Conservation (phyloP, 2,329 filamentous ascomycete species). For the Penicillium freii region DNA sequence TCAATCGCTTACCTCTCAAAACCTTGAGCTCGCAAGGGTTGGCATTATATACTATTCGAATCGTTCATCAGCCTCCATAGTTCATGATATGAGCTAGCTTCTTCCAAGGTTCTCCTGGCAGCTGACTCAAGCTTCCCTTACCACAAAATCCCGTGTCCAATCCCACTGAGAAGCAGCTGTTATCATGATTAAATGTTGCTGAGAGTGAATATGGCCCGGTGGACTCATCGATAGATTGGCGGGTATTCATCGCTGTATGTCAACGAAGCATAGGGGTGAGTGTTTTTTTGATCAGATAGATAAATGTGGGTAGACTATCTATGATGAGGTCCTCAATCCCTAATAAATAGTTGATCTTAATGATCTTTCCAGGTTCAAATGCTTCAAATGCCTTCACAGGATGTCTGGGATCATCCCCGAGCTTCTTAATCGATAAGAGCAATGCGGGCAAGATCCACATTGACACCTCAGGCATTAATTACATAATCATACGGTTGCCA, state of each 20-base stretch:
- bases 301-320: neutral
- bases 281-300: neutral
- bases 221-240: conserved; percentile 77
- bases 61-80: conserved; percentile 17
- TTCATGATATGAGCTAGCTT: conserved; percentile 1
- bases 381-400: neutral
- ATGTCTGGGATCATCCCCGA: conserved; percentile 1
- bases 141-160: conserved; percentile 82
- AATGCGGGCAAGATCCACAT: conserved; percentile 25
- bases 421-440: conserved; percentile 21
- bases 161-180: conserved; percentile 81
- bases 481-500: conserved; percentile 24
- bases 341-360: neutral
- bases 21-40: conserved; percentile 69
- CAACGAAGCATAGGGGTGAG: conserved; percentile 11
- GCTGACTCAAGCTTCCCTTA: conserved; percentile 45
- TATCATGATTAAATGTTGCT: conserved; percentile 79
- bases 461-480: conserved; percentile 15
- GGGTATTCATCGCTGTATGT: conserved; percentile 71
- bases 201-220: conserved; percentile 74
- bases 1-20: conserved; percentile 51
- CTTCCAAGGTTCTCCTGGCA: neutral
- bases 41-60: conserved; percentile 65
- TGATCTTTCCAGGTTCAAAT: neutral
- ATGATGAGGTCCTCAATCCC: neutral